These are phyloP conservation scores for Phyllosticta citribraziliensis DNA, from an alignment of 2,329 filamentous ascomycete genomes.

Conservation along the genomic window DNA sequence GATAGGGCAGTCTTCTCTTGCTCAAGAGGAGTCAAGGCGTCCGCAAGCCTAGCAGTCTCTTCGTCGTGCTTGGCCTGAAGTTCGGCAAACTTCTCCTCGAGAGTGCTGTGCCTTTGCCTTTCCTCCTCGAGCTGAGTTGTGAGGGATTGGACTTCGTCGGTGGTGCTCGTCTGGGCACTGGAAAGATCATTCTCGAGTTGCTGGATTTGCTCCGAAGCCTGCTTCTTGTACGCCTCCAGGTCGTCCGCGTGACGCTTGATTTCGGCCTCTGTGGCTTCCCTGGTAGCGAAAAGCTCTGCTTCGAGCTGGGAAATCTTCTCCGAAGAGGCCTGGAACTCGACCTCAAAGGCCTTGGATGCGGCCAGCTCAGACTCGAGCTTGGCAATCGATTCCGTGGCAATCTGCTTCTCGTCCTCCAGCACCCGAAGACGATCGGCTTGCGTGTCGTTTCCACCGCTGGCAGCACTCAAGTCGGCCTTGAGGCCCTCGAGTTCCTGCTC, in stretches of 20 bases:
- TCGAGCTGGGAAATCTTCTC: constrained; percentile 8
- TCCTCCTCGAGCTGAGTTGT: constrained; percentile 4
- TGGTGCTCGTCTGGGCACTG: background rate
- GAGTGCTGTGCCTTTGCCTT: background rate
- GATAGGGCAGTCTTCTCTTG: constrained; percentile 1
- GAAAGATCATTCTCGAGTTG: constrained; percentile 2
- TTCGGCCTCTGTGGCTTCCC: constrained; percentile 1
- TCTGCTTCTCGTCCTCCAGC: constrained; percentile 4
- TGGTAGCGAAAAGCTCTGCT: constrained; percentile 3
- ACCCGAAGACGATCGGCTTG: background rate
- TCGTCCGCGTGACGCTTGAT: background rate
- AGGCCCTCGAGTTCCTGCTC: constrained; percentile 5
- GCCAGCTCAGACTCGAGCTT: constrained; percentile 3
- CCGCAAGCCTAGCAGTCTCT: constrained; percentile 1
- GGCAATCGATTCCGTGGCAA: background rate
- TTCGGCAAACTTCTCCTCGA: constrained; percentile 5
- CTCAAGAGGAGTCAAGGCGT: background rate
- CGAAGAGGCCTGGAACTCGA: constrained; percentile 1
- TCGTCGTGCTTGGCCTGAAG: background rate
- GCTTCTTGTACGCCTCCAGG: constrained; percentile 3
- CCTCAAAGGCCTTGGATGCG: background rate
- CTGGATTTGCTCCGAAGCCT: constrained; percentile 1
- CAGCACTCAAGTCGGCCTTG: background rate
- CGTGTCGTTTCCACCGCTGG: background rate
- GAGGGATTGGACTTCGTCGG: background rate